Evolutionary conservation across 1,284 basidiomycete species (phyloP), one percentile per base, ranked within the genome.

Genomic region (Tilletia caries): DNA sequence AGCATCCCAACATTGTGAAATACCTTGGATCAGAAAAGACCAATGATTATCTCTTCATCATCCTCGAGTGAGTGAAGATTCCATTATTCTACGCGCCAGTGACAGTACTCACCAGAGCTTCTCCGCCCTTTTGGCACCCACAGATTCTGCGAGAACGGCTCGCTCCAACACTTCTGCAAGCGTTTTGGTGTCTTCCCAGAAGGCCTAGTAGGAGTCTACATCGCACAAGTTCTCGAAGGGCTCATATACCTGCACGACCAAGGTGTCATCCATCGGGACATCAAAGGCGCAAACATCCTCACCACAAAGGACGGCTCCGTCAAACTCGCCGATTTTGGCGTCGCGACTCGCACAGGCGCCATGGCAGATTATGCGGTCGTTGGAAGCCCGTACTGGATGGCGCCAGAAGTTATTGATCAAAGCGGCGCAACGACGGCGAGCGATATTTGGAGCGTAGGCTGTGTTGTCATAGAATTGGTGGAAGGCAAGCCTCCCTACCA

Each of bases 121-220:
- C 70, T 60, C 37, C 13, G n/a, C 18, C 3, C 58, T 3, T 67
- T 41, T 34, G 62, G 65, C 71, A 34, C 71, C 20, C 20, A 2
- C 75, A 92, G 92, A 67, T 95, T 95, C 82, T 98, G 95, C 86
- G 95, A 98, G 86, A 98, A 98, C 79, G 95, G 95, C 27, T 96
- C 93, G 3, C 86, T 98, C 15, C 92, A 96, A 83, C 91, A 91
- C 73, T 97, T 98, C 78, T 91, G 91, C 85, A 97, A 97, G 85
- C 90, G 92, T 68, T 98, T 98, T 84, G 95, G 95, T 75, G 96
- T 98, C 85, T 98, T 98, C 81, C 95, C 95, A 0, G 95, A 98
- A 84, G 91, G 89, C 73, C 89, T 98, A 41, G 95, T 98, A 52
- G 94, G 92, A 0, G 92, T 97, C 12, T 98, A 98, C 85, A 93